Conservation (phyloP, 495 filamentous ascomycete species). For the Mytilinidion resinicola region DNA sequence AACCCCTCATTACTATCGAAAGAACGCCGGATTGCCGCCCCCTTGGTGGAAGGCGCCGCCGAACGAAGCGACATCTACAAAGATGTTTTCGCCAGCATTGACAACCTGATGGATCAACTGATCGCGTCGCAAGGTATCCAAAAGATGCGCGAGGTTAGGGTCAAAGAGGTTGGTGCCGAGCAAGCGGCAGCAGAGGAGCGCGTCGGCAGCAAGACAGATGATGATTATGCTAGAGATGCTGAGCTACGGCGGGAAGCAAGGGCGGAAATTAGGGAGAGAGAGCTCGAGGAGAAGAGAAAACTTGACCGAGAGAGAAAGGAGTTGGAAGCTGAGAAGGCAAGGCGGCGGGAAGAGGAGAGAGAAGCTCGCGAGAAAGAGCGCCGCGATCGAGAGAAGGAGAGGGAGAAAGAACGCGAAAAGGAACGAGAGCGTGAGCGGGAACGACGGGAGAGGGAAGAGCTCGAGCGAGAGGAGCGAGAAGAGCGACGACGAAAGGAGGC, state of each 20-base stretch:
- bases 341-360: slow-evolving; percentile 37
- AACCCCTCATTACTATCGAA: slow-evolving; percentile 69
- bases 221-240: slow-evolving; percentile 69
- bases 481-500: slow-evolving; percentile 14
- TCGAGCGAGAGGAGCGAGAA: slow-evolving; percentile 21
- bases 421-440: slow-evolving; percentile 27
- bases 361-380: slow-evolving; percentile 60
- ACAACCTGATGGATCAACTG: slow-evolving; percentile 59
- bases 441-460: slow-evolving; percentile 18
- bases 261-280: slow-evolving; percentile 58
- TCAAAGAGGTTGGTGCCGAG: slow-evolving; percentile 68
- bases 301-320: slow-evolving; percentile 62
- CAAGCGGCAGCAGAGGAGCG: slow-evolving; percentile 59
- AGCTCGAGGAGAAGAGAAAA: slow-evolving; percentile 54
- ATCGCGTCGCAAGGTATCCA: slow-evolving; percentile 53
- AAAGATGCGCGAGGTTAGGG: slow-evolving; percentile 61
- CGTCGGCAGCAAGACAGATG: slow-evolving; percentile 72
- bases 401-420: slow-evolving; percentile 30
- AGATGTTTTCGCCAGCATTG: slow-evolving; percentile 59
- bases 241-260: slow-evolving; percentile 59
- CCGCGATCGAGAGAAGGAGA: slow-evolving; percentile 37
- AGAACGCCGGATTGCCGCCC: slow-evolving; percentile 71
- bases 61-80: slow-evolving; percentile 79
- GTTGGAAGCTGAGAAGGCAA: slow-evolving; percentile 52
- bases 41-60: slow-evolving; percentile 78